A percentile compares a stretch with the other conserved stretches of the same genome.
phyloP scores from a whole-genome alignment of 225 moss, liverwort and hornwort genomes.

The Climacium dendroides region DNA sequence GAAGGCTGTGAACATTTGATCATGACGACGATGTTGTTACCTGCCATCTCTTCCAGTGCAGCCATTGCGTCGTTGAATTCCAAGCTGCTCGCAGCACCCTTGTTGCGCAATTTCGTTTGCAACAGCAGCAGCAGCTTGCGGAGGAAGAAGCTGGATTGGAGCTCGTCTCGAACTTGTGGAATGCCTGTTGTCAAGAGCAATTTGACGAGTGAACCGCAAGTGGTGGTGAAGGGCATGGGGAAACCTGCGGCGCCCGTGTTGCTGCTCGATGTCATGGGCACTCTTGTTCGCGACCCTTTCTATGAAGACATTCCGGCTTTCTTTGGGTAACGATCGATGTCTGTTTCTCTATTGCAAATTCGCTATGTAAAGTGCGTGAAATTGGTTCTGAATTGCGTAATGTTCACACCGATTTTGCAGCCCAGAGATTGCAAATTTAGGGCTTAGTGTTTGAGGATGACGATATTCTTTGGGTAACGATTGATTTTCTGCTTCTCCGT shows the following conservation, averaged over 20 bases:
- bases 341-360: neutral
- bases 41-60: neutral
- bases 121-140: neutral
- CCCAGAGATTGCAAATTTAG: neutral
- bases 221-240: neutral
- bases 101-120: neutral
- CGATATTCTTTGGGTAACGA: constrained; percentile 40
- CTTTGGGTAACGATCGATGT: constrained; percentile 46
- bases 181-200: neutral
- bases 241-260: constrained; percentile 28
- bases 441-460: neutral
- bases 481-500: neutral
- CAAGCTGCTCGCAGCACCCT: neutral
- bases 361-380: neutral
- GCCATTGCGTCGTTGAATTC: neutral
- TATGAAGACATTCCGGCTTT: constrained; percentile 81
- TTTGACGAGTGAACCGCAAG: neutral
- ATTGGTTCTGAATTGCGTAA: neutral
- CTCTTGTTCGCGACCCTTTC: constrained; percentile 88
- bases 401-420: neutral
- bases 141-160: neutral
- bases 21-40: constrained; percentile 7
- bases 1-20: neutral
- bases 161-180: neutral
- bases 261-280: constrained; percentile 94